Percentiles rank a stretch among this genome's conserved stretches.
Evolutionary conservation across 768 basidiomycete genomes (phyloP).

Genomic region (Collybia mongolica): DNA sequence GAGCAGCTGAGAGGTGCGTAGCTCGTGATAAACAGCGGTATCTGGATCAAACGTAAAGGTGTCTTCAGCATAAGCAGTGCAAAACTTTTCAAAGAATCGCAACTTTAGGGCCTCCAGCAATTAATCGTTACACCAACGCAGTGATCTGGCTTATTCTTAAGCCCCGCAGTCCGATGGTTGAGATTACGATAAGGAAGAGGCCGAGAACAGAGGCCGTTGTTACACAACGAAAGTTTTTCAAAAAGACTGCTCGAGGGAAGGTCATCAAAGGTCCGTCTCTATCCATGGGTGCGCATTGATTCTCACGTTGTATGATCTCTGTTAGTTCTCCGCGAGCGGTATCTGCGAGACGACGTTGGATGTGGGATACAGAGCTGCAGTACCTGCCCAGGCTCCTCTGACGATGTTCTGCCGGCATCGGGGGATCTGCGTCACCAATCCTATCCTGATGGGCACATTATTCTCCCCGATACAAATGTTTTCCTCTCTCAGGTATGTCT

Average conservation of each 20-base stretch:
- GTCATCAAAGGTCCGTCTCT: slow-evolving; percentile 78
- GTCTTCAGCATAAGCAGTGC: too few species aligned
- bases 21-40: too few species aligned
- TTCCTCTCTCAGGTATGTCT: slow-evolving; percentile 78
- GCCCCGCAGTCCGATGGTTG: slow-evolving; percentile 17
- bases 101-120: too few species aligned
- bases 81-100: too few species aligned
- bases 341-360: slow-evolving; percentile 86
- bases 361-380: slow-evolving; percentile 80
- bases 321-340: slow-evolving; percentile 87
- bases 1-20: too few species aligned
- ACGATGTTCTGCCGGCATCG: slow-evolving; percentile 51
- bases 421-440: slow-evolving; percentile 58
- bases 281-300: not conserved
- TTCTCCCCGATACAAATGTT: slow-evolving; percentile 94
- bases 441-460: slow-evolving; percentile 70
- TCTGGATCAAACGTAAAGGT: too few species aligned
- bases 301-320: not conserved
- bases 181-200: slow-evolving; percentile 73
- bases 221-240: slow-evolving; percentile 91
- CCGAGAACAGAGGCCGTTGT: slow-evolving; percentile 67
- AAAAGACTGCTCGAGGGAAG: slow-evolving; percentile 92
- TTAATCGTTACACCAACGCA: too few species aligned
- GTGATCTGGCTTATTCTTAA: too few species aligned
- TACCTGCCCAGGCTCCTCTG: slow-evolving; percentile 46